These are phyloP conservation scores for Andrographis paniculata DNA, from an alignment of 305 asterid species.

Conservation along the genomic window DNA sequence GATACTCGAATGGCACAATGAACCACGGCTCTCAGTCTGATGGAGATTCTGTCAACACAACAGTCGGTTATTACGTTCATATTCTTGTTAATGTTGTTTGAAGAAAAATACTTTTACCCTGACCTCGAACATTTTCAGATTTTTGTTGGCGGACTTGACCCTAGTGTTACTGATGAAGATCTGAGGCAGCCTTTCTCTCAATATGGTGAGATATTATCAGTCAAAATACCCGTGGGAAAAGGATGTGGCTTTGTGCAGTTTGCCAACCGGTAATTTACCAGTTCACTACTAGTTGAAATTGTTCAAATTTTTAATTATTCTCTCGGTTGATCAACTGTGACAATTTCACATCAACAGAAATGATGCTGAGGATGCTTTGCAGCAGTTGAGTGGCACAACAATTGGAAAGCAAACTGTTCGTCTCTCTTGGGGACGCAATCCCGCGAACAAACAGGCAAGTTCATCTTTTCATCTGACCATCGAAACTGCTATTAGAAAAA, in stretches of 20 bases:
- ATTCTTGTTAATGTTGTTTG: conserved; percentile 5
- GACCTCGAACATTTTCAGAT: conserved; percentile 43
- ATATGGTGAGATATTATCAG: conserved; percentile 77
- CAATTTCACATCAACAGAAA: conserved; percentile 32
- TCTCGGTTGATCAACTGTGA: conserved; percentile 1
- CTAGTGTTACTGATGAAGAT: conserved; percentile 77
- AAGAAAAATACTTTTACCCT: conserved; percentile 21
- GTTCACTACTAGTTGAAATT: conserved; percentile 5
- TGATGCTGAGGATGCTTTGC: conserved; percentile 92
- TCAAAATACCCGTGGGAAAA: conserved; percentile 87
- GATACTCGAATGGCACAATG: conserved; percentile 61
- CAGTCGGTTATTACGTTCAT: conserved; percentile 50
- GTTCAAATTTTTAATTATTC: neutral
- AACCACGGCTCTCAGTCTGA: conserved; percentile 65
- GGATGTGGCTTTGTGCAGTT: conserved; percentile 98
- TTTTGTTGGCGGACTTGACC: conserved; percentile 97
- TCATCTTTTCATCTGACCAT: conserved; percentile 7
- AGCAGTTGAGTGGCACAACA: conserved; percentile 64
- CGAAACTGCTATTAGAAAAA: no score
- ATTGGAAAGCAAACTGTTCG: conserved; percentile 89
- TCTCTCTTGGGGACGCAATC: conserved; percentile 97
- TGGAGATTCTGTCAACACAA: conserved; percentile 77
- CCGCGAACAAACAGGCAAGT: conserved; percentile 73
- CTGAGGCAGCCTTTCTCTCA: conserved; percentile 82
- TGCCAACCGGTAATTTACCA: conserved; percentile 52